Evolutionary conservation across 2,329 filamentous ascomycete species (phyloP), one percentile per base, ranked within the genome.

Genomic region (Clarireedia homoeocarpa): DNA sequence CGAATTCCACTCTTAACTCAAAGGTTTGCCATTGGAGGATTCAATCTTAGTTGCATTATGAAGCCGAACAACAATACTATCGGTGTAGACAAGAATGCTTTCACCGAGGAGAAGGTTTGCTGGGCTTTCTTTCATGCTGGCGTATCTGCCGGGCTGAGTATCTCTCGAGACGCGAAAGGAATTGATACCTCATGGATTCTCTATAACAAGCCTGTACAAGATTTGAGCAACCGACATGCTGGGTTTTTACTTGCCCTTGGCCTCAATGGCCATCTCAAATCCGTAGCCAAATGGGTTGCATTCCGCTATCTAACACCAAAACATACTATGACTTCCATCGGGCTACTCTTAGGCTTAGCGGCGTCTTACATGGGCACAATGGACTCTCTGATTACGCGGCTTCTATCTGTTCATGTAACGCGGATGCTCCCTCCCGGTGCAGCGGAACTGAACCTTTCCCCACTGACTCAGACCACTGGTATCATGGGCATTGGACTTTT

Each of bases 231-330:
- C 68, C 83, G 94, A n/a, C 94, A 99, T 70, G 95, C 94, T 30
- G 94, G 94, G 0, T 94, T 99, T 61, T 74, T 99, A 45, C 78
- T 99, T 0, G 94, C 91, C 4, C 77, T 99, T 4, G 94, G 94
- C 3, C 76, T 99, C 24, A 96, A 96, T 65, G 95, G 94, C 0
- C 95, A 99, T 72, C 76, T 99, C n/a, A 94, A 89, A 64, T 87
- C 84, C 6, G 81, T 99, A 27, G 94, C 94, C 2, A 97, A 97
- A 74, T 99, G 94, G 92, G 86, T 99, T 45, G 92, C 91, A 7
- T 99, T 97, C 79, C 97, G 96, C 68, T 99, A 99, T 64, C 76
- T 99, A n/a, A 99, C 94, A 0, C 92, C 94, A 1, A 99, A 99
- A 67, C 95, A 99, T 71, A 95, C 91, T 26, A 99, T 99, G 94